A percentile compares a stretch with the other conserved stretches of the same genome.
Evolutionary conservation across 2,329 filamentous ascomycete species (phyloP).

Genomic region (Alternaria brassicae): DNA sequence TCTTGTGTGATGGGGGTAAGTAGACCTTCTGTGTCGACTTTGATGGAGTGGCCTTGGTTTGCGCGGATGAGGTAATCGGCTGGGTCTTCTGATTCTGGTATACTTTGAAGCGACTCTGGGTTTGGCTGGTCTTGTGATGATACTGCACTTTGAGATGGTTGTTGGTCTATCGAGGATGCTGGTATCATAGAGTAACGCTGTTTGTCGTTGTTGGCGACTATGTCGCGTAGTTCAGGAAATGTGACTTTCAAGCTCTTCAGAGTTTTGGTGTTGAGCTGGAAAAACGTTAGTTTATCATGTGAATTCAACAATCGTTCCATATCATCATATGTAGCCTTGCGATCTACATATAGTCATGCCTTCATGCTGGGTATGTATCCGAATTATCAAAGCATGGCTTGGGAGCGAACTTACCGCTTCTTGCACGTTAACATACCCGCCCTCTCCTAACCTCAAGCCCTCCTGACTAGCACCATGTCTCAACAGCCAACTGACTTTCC

Average conservation of each 20-base stretch:
- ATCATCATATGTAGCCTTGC: not conserved
- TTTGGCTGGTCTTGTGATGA: slow-evolving; percentile 13
- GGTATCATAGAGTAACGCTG: slow-evolving; percentile 84
- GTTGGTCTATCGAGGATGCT: slow-evolving; percentile 37
- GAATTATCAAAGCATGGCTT: not conserved
- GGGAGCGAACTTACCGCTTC: slow-evolving; percentile 60
- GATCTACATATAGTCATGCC: not conserved
- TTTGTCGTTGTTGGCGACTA: slow-evolving; percentile 82
- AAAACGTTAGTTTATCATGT: slow-evolving; percentile 2
- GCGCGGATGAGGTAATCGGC: slow-evolving; percentile 86
- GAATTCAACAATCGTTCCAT: too few species aligned
- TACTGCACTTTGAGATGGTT: slow-evolving; percentile 5
- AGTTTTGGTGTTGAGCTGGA: slow-evolving; percentile 63
- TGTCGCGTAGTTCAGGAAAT: slow-evolving; percentile 72
- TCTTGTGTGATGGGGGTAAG: slow-evolving; percentile 69
- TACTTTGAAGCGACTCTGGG: slow-evolving; percentile 19
- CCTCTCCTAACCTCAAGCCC: slow-evolving; percentile 63
- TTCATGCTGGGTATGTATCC: not conserved
- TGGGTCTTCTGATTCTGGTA: slow-evolving; percentile 56
- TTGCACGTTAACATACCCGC: slow-evolving; percentile 67
- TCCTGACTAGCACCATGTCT: slow-evolving; percentile 69
- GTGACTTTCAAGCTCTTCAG: slow-evolving; percentile 75
- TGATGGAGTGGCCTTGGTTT: slow-evolving; percentile 92
- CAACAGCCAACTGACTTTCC: slow-evolving; percentile 62
- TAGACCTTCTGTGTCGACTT: slow-evolving; percentile 72